phyloP scores from a whole-genome alignment of 176 grass and related monocot species.

The Canna indica region DNA sequence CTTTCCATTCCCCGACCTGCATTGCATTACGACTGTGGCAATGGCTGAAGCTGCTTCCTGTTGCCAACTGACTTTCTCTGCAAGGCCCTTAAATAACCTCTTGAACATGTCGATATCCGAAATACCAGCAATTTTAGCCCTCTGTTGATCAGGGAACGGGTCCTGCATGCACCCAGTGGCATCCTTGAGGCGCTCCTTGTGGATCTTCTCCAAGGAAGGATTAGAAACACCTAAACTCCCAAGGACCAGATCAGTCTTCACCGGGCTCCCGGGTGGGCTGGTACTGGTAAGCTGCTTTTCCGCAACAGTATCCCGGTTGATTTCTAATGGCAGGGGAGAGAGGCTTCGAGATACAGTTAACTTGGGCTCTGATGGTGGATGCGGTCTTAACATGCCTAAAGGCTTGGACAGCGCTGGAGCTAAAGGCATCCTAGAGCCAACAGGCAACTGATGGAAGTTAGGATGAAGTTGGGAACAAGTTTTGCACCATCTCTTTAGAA shows the following conservation, averaged over 20 bases:
- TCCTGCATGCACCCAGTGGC: neutral
- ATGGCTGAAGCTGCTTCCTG: constrained; percentile 74
- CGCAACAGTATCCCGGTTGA: constrained; percentile 26
- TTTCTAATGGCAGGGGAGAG: constrained; percentile 36
- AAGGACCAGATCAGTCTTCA: constrained; percentile 85
- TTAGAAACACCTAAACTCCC: constrained; percentile 23
- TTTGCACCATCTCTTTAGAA: neutral
- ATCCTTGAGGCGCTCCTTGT: constrained; percentile 7
- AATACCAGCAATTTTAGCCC: constrained; percentile 61
- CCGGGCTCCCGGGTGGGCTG: constrained; percentile 50
- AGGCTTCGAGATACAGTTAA: constrained; percentile 23
- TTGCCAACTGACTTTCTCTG: constrained; percentile 81
- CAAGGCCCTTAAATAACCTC: constrained; percentile 67
- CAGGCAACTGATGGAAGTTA: constrained; percentile 4
- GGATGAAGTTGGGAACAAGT: constrained; percentile 18
- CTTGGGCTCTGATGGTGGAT: constrained; percentile 22
- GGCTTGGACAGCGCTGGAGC: constrained; percentile 30
- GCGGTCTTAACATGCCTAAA: constrained; percentile 10
- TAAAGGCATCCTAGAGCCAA: neutral
- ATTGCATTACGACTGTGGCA: constrained; percentile 65
- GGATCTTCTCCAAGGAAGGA: constrained; percentile 31
- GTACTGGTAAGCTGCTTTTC: constrained; percentile 27
- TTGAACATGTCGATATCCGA: constrained; percentile 87
- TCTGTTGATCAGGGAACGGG: constrained; percentile 44
- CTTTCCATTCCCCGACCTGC: constrained; percentile 59